These are phyloP conservation scores for Botrytis byssoidea DNA, from an alignment of 2,329 filamentous ascomycete genomes.

Conservation along the genomic window DNA sequence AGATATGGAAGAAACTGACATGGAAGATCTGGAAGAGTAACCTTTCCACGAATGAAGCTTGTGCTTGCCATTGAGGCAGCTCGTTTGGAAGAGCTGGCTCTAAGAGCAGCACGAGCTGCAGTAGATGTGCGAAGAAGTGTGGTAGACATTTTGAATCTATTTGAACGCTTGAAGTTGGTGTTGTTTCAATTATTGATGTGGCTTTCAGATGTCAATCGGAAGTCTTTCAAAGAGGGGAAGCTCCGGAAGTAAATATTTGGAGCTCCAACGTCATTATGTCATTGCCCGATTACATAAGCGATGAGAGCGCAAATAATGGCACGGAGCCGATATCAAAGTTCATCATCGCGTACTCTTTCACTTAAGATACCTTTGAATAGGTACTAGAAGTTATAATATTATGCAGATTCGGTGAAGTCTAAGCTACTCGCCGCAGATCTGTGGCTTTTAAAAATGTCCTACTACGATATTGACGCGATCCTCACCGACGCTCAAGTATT, in stretches of 20 bases:
- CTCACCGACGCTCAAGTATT: constrained; percentile 77
- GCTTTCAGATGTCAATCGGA: constrained; percentile 19
- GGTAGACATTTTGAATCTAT: constrained; percentile 61
- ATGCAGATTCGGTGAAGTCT: neutral
- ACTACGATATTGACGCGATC: constrained; percentile 83
- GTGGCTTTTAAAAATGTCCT: constrained; percentile 54
- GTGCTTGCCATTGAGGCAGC: constrained; percentile 67
- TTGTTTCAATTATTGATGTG: constrained; percentile 16
- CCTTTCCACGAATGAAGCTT: constrained; percentile 81
- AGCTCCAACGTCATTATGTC: constrained; percentile 20
- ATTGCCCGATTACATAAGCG: constrained; percentile 1
- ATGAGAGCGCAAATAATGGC: neutral
- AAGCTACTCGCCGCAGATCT: neutral
- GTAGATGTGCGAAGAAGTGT: constrained; percentile 70
- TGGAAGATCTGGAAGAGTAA: constrained; percentile 84
- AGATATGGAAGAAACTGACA: constrained; percentile 50
- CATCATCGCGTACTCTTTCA: neutral
- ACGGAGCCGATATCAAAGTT: neutral
- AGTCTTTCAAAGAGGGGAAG: constrained; percentile 14
- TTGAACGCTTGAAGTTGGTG: constrained; percentile 24
- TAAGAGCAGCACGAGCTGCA: constrained; percentile 67
- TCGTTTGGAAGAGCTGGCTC: constrained; percentile 62
- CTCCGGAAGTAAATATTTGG: constrained; percentile 7
- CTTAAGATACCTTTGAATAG: neutral
- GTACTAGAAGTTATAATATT: neutral